These are phyloP conservation scores for Arctostaphylos glauca DNA, from an alignment of 148 eudicot species.

Conservation along the genomic window DNA sequence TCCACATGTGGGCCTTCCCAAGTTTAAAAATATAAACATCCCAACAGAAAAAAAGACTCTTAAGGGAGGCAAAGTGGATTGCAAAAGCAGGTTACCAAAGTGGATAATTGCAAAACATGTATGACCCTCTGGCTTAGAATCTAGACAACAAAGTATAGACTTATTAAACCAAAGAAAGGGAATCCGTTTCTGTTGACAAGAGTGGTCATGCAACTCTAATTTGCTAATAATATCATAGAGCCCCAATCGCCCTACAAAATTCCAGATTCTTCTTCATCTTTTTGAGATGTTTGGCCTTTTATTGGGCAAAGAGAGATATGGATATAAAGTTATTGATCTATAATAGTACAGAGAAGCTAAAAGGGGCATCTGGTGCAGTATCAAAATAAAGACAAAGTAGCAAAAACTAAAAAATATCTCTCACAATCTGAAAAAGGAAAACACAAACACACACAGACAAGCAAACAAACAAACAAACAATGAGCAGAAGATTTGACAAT, in stretches of 20 bases:
- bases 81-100: background rate
- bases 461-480: background rate
- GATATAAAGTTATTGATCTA: background rate
- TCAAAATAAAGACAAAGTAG: background rate
- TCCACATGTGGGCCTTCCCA: background rate
- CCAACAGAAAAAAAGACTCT: background rate
- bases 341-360: background rate
- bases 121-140: background rate
- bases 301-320: background rate
- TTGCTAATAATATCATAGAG: background rate
- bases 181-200: background rate
- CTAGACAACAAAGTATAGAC: background rate
- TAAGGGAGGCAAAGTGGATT: background rate
- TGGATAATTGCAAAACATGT: background rate
- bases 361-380: background rate
- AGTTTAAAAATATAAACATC: background rate
- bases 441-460: background rate
- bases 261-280: background rate
- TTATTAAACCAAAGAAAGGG: background rate
- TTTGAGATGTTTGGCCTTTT: background rate
- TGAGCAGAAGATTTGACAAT: background rate
- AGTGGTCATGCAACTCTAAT: background rate
- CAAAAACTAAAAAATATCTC: background rate
- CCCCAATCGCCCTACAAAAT: background rate
- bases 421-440: background rate